These are phyloP conservation scores for Drechmeria coniospora DNA, from an alignment of 2,329 filamentous ascomycete genomes.

Conservation along the genomic window DNA sequence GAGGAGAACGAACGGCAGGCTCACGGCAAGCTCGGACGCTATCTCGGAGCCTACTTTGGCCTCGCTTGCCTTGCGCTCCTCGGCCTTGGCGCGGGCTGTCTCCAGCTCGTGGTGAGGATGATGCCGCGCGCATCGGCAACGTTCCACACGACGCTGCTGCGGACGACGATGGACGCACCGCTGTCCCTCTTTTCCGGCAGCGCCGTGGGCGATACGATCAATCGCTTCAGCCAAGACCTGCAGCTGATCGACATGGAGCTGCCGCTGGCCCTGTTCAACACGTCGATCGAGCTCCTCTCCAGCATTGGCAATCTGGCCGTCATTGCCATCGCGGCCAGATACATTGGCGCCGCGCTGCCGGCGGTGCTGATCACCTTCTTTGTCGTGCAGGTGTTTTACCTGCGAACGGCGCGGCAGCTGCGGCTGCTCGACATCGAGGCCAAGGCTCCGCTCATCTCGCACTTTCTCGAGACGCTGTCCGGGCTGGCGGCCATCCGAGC, in stretches of 20 bases:
- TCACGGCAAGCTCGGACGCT: neutral
- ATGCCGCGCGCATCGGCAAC: too few species aligned
- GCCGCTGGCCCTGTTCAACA: conserved; percentile 10
- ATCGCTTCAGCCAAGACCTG: conserved; percentile 30
- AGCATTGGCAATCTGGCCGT: too few species aligned
- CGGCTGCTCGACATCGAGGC: conserved; percentile 25
- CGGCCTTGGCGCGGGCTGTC: too few species aligned
- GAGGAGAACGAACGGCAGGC: neutral
- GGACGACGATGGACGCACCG: conserved; percentile 21
- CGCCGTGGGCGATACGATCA: conserved; percentile 25
- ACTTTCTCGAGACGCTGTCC: conserved; percentile 28
- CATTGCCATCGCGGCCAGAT: too few species aligned
- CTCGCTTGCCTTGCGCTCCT: too few species aligned
- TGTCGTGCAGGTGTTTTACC: conserved; percentile 26
- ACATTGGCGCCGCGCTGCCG: too few species aligned
- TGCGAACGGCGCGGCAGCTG: conserved; percentile 26
- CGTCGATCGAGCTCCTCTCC: too few species aligned
- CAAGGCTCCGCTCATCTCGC: conserved; percentile 23
- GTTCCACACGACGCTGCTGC: conserved; percentile 18
- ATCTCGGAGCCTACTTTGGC: conserved; percentile 19
- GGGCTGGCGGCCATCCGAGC: conserved; percentile 36
- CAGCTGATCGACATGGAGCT: conserved; percentile 24
- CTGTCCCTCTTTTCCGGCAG: conserved; percentile 25
- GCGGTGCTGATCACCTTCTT: too few species aligned
- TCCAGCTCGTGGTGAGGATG: too few species aligned